phyloP scores from a whole-genome alignment of 1,284 basidiomycete species.

The Cryptococcus sp. region DNA sequence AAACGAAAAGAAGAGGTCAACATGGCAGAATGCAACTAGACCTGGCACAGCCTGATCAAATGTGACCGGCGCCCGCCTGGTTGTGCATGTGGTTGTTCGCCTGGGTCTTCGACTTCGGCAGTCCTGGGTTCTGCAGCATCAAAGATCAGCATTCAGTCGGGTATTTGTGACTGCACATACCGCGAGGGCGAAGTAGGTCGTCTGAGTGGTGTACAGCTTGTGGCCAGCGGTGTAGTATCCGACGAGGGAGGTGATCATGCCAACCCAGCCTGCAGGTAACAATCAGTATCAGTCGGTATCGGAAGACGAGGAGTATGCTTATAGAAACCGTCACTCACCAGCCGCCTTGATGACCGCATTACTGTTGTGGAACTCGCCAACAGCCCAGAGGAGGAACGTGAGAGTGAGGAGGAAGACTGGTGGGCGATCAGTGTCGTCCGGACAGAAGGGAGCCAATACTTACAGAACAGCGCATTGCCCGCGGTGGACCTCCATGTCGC shows the following conservation, averaged over 20 bases:
- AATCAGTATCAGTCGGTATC: too few species aligned
- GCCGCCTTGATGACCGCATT: constrained; percentile 60
- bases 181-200: constrained; percentile 8
- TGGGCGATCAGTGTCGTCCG: background rate
- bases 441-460: background rate
- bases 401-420: constrained; percentile 63
- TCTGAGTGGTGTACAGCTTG: constrained; percentile 11
- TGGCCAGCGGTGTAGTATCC: constrained; percentile 28
- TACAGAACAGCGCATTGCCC: constrained; percentile 62
- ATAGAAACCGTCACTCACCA: constrained; percentile 53
- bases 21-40: too few species aligned
- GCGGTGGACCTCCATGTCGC: constrained; percentile 65
- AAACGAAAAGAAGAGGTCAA: too few species aligned
- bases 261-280: constrained; percentile 52
- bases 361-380: constrained; percentile 21
- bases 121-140: too few species aligned
- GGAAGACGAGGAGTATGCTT: background rate
- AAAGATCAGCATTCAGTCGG: too few species aligned
- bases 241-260: constrained; percentile 50
- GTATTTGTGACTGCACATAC: constrained; percentile 5
- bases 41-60: too few species aligned
- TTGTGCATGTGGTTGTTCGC: too few species aligned
- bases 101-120: too few species aligned
- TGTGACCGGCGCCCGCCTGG: too few species aligned
- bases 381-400: constrained; percentile 48